Percentiles rank a stretch among this genome's conserved stretches.
Conservation (phyloP, 257 asterid genomes). For the Capsicum rhomboideum region DNA sequence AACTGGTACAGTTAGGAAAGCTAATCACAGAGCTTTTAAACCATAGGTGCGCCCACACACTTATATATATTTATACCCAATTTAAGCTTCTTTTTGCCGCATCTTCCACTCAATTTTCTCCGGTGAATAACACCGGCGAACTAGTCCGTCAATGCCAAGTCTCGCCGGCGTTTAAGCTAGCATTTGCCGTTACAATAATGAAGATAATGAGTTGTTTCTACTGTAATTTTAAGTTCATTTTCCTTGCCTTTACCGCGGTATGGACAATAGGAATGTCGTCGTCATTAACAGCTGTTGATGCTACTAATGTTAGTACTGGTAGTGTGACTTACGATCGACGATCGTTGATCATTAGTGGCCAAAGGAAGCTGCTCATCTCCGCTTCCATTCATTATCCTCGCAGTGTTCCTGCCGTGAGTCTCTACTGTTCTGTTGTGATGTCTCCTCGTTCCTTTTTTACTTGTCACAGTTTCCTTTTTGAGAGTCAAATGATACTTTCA, state of each 20-base stretch:
- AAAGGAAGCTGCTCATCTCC: constrained; percentile 69
- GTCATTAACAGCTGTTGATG: neutral
- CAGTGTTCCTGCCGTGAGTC: constrained; percentile 78
- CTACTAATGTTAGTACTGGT: neutral
- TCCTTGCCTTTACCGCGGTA: neutral
- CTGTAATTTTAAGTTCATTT: neutral
- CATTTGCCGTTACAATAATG: neutral
- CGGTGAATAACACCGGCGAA: neutral
- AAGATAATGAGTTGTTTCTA: neutral
- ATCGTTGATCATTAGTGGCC: constrained; percentile 84
- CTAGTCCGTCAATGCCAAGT: neutral
- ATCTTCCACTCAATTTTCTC: neutral
- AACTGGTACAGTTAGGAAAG: neutral
- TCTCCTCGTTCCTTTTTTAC: no score
- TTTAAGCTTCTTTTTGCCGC: neutral
- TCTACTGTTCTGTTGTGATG: neutral
- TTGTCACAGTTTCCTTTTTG: no score
- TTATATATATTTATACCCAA: neutral
- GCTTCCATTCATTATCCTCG: constrained; percentile 94
- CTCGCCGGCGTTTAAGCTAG: neutral
- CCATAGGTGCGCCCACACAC: neutral
- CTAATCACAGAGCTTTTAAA: neutral
- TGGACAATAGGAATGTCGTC: neutral
- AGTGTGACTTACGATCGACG: constrained; percentile 67
- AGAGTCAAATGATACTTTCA: no score